Evolutionary conservation across 2,329 filamentous ascomycete genomes (phyloP).

Genomic region (Fusarium liriodendri): DNA sequence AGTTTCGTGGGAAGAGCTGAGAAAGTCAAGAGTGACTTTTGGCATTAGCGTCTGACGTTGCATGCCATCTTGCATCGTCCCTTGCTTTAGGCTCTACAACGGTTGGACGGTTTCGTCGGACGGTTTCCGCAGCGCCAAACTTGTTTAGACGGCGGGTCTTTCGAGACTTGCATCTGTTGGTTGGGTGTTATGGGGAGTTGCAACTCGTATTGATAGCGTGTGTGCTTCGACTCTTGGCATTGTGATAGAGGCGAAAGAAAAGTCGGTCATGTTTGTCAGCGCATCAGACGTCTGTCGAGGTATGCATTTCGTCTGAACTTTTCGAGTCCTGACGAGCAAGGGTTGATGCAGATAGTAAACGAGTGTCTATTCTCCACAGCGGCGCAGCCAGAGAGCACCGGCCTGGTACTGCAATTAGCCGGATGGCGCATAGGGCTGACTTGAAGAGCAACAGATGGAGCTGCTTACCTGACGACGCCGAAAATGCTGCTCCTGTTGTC

Average conservation of each 20-base stretch:
- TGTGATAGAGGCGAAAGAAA: background rate
- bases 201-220: background rate
- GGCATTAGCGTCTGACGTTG: conserved; percentile 6
- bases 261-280: background rate
- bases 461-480: conserved; percentile 2
- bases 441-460: background rate
- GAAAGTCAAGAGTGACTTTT: background rate
- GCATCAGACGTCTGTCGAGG: background rate
- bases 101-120: background rate
- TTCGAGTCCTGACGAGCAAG: conserved; percentile 2
- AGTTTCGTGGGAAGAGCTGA: background rate
- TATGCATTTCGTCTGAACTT: background rate
- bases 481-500: background rate
- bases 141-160: background rate
- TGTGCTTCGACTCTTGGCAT: background rate
- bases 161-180: background rate
- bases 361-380: background rate
- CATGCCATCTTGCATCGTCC: conserved; percentile 8
- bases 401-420: background rate
- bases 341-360: conserved; percentile 1
- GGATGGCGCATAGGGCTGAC: conserved; percentile 5
- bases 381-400: background rate
- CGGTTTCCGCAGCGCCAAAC: background rate
- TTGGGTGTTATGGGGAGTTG: background rate
- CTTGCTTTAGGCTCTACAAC: conserved; percentile 9